Evolutionary conservation across 768 basidiomycete genomes (phyloP), one percentile per base, ranked within the genome.

Genomic region (Suillus clintonianus): DNA sequence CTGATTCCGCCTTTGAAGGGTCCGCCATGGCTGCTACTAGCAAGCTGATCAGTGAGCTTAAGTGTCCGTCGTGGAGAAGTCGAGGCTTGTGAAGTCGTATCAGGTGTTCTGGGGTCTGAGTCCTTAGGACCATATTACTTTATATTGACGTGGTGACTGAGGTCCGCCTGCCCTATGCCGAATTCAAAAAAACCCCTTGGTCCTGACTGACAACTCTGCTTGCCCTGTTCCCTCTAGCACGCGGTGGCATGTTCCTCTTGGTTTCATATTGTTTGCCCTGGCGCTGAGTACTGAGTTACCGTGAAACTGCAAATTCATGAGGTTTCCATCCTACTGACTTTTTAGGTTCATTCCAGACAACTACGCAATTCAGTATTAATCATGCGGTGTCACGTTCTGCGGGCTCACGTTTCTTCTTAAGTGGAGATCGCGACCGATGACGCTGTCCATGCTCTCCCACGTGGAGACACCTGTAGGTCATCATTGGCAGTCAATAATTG

Each of bases 1-100:
- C 91, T 1, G 93, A 92, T 77, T 97, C 93, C 71, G 89, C 86
- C 72, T 95, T 97, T 36, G 90, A 88, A 0, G 89, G 90, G 67
- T 90, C 91, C 41, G 85, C 77, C 91, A 92, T 92, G 19, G 62
- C 65, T 59, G 50, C 63, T 60, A 27, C 19, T n/a, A 41, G 24
- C 19, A 19, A 36, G 22, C 3, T 61, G 59, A 19, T 39, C 36
- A 36, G 54, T 39, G 60, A 37, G 47, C 17, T 13, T 10, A 30
- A 50, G 27, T 60, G 47, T 34, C 24, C 3, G 60, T 61, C 34
- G 60, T 61, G 54, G 48, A 59, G n/a, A 61, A 59, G 55, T 61
- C 17, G 9, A 56, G 14, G 36, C 22, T 37, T 39, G 56, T 53
- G 51, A 32, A 13, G 48, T n/a, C 19, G 51, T 53, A 32, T 53